Percentiles rank a stretch among this genome's conserved stretches.
These are phyloP conservation scores for Aureobasidium sp. DNA, from an alignment of 2,329 filamentous ascomycete genomes.

Conservation along the genomic window DNA sequence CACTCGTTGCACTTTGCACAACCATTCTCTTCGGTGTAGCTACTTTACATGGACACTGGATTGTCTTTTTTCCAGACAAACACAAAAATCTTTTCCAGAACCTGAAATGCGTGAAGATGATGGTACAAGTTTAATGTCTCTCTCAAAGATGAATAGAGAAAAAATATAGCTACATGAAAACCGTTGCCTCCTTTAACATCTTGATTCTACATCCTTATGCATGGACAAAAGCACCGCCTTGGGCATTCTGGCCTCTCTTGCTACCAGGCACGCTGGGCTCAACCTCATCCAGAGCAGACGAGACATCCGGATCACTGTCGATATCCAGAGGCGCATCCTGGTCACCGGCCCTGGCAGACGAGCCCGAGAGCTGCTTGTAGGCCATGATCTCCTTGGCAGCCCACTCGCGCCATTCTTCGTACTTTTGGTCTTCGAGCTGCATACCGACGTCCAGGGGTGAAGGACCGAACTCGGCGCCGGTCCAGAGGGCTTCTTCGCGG, in stretches of 20 bases:
- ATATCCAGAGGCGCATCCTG: constrained; percentile 33
- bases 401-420: constrained; percentile 81
- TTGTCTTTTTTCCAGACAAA: neutral
- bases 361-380: constrained; percentile 36
- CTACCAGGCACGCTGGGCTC: constrained; percentile 26
- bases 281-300: constrained; percentile 33
- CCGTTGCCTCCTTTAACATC: neutral
- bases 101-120: neutral
- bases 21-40: constrained; percentile 6
- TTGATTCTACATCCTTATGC: constrained; percentile 20
- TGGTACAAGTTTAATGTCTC: neutral
- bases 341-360: constrained; percentile 31
- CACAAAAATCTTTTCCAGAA: neutral
- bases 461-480: constrained; percentile 85
- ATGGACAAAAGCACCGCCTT: constrained; percentile 33
- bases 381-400: constrained; percentile 50
- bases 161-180: constrained; percentile 10
- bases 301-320: constrained; percentile 22
- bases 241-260: constrained; percentile 29
- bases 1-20: neutral
- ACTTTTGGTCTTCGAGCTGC: constrained; percentile 71
- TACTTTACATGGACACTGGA: neutral
- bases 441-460: constrained; percentile 68
- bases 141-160: neutral
- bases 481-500: constrained; percentile 75